Base-by-base conservation (phyloP, 2,329 filamentous ascomycete genomes). In the Colletotrichum limetticola region DNA sequence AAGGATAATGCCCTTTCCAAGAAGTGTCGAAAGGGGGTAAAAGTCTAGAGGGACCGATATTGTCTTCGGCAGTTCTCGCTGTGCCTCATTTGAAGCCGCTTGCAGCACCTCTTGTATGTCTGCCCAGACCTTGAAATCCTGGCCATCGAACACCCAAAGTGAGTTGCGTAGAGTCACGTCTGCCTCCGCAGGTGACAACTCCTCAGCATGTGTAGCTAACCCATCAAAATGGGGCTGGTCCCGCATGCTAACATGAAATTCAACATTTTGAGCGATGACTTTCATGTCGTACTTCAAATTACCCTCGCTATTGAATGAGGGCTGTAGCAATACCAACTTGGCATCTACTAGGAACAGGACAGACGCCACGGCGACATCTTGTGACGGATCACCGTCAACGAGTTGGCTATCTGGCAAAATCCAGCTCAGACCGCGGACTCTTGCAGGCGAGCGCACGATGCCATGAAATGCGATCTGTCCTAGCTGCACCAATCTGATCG, bases 241-340 rank as follows among this genome's bases (percentile, higher is more conserved):
- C 75, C 95, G 92, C 91, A 97, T 97, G 77, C 97, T 91, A 66
- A 93, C 92, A 80, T 98, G 98, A 78, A 97, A 98, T 81, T 99
- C 97, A 53, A 98, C 95, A 78, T 97, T 97, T 78, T 98, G 95
- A 14, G 95, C 95, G 79, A 99, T 93, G 72, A 98, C 93, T 11
- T 95, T 93, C 97, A 99, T 99, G 79, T 98, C 96, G 79, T 99
- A 99, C 84, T 98, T 98, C 64, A 98, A 87, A 77, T 95, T 93
- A 5, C 94, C 94, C 56, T 93, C 90, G 61, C 94, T 93, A 64
- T 94, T 95, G 5, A 94, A 86, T 0, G 95, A 95, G 1, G 97
- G 96, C 76, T 97, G 95, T 61, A 99, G 88, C 49, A 98, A 85
- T 12, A 98, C 97, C 24, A 99, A 90, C 81, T 99, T 99, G 35